phyloP scores from a whole-genome alignment of 2,329 filamentous ascomycete genomes.

The Aspergillus awamori region DNA sequence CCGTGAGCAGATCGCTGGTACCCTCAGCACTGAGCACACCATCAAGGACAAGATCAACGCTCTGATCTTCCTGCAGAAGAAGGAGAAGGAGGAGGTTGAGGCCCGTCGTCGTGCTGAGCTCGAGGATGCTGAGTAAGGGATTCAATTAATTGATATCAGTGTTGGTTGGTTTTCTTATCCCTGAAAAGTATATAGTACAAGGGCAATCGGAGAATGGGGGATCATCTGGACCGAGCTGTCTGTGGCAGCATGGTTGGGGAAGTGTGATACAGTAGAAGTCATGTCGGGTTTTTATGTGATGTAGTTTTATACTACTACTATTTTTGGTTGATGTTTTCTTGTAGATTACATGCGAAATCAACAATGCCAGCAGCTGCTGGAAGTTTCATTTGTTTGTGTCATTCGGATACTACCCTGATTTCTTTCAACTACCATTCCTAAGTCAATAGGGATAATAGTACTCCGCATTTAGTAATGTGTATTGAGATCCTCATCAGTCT shows the following conservation, averaged over 20 bases:
- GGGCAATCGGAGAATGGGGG: neutral
- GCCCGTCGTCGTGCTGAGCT: conserved; percentile 37
- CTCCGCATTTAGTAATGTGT: neutral
- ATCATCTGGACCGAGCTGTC: neutral
- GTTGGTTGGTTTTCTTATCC: neutral
- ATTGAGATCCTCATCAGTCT: too few relatives aligned
- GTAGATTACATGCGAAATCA: conserved; percentile 9
- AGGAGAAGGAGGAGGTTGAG: conserved; percentile 50
- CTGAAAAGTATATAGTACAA: neutral
- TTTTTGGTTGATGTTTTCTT: conserved; percentile 4
- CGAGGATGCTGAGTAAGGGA: conserved; percentile 38
- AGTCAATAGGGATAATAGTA: neutral
- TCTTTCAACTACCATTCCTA: too few relatives aligned
- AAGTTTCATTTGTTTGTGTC: neutral
- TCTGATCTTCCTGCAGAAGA: conserved; percentile 52
- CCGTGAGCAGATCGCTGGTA: conserved; percentile 70
- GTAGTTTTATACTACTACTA: neutral
- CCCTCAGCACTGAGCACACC: conserved; percentile 38
- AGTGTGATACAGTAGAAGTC: conserved; percentile 5
- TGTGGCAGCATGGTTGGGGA: neutral
- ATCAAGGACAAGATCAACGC: conserved; percentile 56
- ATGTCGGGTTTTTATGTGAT: neutral
- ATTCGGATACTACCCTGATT: neutral
- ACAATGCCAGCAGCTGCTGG: conserved; percentile 1
- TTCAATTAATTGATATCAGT: neutral